A percentile compares a stretch with the other conserved stretches of the same genome.
Conservation (phyloP, 805 yeast genomes). For the Yamadazyma sp. region DNA sequence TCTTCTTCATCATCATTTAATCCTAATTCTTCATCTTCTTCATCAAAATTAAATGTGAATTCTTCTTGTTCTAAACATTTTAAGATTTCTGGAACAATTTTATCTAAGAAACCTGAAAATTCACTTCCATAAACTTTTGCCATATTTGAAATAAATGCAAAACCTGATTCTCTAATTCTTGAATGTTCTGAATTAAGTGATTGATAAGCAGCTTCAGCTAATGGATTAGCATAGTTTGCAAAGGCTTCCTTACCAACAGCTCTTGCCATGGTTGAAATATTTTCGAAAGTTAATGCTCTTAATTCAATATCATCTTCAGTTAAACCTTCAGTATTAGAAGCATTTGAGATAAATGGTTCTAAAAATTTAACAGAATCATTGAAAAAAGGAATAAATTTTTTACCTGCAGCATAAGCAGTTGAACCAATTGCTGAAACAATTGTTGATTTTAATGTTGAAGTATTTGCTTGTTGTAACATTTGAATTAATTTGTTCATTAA, state of each 20-base stretch:
- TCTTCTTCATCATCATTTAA: constrained; percentile 61
- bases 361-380: constrained; percentile 73
- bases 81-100: constrained; percentile 79
- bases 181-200: constrained; percentile 75
- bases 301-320: constrained; percentile 88
- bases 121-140: constrained; percentile 93
- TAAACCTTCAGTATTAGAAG: constrained; percentile 69
- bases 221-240: constrained; percentile 79
- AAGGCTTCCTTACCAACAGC: constrained; percentile 94
- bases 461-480: constrained; percentile 73
- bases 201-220: constrained; percentile 81
- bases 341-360: constrained; percentile 75
- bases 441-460: constrained; percentile 72
- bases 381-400: constrained; percentile 82
- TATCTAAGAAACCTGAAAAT: constrained; percentile 80
- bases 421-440: constrained; percentile 96
- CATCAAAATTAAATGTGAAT: constrained; percentile 60
- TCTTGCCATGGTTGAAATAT: constrained; percentile 90
- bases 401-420: constrained; percentile 93
- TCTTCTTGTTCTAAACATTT: constrained; percentile 85
- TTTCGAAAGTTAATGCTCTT: constrained; percentile 89
- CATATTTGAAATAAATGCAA: constrained; percentile 87
- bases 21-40: constrained; percentile 43
- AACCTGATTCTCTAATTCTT: constrained; percentile 91
- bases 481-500: constrained; percentile 85